Evolutionary conservation across 1,284 basidiomycete genomes (phyloP).

Genomic region (Boletus mariae): DNA sequence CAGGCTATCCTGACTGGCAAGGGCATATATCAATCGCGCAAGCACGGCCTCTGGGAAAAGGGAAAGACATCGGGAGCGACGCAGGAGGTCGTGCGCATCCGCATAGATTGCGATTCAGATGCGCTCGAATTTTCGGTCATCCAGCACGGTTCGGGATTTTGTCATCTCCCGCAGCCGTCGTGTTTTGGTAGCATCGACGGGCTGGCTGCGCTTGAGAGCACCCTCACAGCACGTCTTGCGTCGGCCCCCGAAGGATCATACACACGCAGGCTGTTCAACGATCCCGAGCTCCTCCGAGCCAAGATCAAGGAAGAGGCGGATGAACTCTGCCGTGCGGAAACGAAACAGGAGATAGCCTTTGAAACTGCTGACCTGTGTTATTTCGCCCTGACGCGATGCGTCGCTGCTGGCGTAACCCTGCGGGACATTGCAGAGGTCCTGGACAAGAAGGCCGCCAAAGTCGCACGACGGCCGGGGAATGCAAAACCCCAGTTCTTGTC

Average conservation of each 20-base stretch:
- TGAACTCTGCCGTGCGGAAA: conserved; percentile 85
- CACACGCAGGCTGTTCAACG: conserved; percentile 85
- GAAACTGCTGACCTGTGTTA: conserved; percentile 97
- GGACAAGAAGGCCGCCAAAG: conserved; percentile 84
- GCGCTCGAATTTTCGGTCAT: conserved; percentile 89
- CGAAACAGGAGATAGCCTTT: conserved; percentile 85
- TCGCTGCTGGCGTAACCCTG: conserved; percentile 80
- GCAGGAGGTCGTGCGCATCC: conserved; percentile 83
- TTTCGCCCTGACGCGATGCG: conserved; percentile 88
- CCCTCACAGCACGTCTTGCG: conserved; percentile 68
- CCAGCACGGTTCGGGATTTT: conserved; percentile 92
- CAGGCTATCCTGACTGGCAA: conserved; percentile 87
- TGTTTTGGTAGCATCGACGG: conserved; percentile 86
- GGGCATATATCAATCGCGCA: conserved; percentile 95
- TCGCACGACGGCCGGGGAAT: conserved; percentile 87
- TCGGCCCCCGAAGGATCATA: conserved; percentile 90
- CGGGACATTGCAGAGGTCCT: conserved; percentile 85
- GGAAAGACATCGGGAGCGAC: conserved; percentile 95
- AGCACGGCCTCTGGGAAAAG: conserved; percentile 96
- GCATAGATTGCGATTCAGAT: conserved; percentile 92
- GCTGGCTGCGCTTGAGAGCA: conserved; percentile 79
- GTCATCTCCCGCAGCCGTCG: conserved; percentile 81
- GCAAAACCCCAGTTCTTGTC: conserved; percentile 85
- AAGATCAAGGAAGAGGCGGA: conserved; percentile 99
- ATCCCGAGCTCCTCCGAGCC: conserved; percentile 76